Evolutionary conservation across 371 early-diverging fungal species (phyloP), one percentile per base, ranked within the genome.

Genomic region (Globomyces sp.): DNA sequence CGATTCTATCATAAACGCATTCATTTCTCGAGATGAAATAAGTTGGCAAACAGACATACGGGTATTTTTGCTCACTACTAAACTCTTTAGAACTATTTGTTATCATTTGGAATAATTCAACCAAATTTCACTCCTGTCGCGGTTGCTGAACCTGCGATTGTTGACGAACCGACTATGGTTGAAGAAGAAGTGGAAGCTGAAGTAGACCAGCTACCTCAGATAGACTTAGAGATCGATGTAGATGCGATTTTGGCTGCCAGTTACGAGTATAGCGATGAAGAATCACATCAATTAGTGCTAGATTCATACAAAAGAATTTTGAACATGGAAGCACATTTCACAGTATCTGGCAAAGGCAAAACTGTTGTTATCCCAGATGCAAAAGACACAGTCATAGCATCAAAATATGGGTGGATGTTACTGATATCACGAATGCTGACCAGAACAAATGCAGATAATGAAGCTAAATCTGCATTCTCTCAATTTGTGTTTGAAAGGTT

Each of bases 361-460:
- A 24, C 44, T 4, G 48, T 34, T 10, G 40, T 64, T 34, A 4
- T 6, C 57, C 24, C 6, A 45, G n/a, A 63, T 37, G 62, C 57
- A 34, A 64, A 46, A 41, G 66, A 73, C 8, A 71, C 68, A 39
- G 13, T 71, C 48, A 9, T 70, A 3, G 70, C 74, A 8, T 73
- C 75, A 2, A 59, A 68, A 47, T 64, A 47, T 5, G 80, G 75
- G 6, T 80, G 80, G 80, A 73, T 77, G 70, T 48, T 73, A 43
- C 34, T 80, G 6, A 43, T 74, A 1, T 65, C 72, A 1, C 57
- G 77, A 48, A 58, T 77, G 48, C 50, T 71, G 52, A 67, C 72
- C 9, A 24, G 41, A 4, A 10, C 65, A 49, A 44, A 44, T 11
- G 50, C n/a, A 1, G 58, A 49, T 8, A 46, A 39, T 9, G 13